These are phyloP conservation scores for Acanthamoeba royreba DNA, from an alignment of 208 protist genomes.

Conservation along the genomic window DNA sequence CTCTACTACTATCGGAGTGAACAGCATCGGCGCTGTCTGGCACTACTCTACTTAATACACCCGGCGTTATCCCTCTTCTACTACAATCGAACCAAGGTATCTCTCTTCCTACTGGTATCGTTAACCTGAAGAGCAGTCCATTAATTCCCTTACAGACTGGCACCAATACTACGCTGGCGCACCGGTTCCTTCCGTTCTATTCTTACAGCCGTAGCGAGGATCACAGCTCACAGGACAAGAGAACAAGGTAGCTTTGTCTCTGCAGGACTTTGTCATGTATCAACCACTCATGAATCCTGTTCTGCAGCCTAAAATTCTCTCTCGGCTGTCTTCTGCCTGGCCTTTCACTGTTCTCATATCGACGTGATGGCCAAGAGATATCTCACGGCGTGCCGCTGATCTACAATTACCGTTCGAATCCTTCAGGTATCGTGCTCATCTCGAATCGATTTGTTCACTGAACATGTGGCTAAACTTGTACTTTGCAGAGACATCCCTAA, in stretches of 20 bases:
- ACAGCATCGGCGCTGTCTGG: not conserved
- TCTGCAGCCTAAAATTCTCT: not conserved
- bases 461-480: not conserved
- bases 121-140: not conserved
- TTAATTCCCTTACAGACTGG: no score
- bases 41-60: not conserved
- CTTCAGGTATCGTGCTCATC: not conserved
- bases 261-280: no score
- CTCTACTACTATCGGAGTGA: not conserved
- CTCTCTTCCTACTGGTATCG: not conserved
- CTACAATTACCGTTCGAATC: not conserved
- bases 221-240: no score
- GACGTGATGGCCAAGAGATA: not conserved
- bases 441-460: not conserved
- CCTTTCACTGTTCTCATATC: not conserved
- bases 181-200: no score
- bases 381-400: not conserved
- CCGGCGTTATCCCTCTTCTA: not conserved
- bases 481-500: not conserved
- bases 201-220: no score
- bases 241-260: no score
- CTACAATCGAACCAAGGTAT: not conserved
- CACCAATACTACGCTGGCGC: no score
- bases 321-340: not conserved
- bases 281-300: no score